A percentile compares a stretch with the other conserved stretches of the same genome.
Conservation (phyloP, 1,284 basidiomycete genomes). For the Heterobasidion parviporum region DNA sequence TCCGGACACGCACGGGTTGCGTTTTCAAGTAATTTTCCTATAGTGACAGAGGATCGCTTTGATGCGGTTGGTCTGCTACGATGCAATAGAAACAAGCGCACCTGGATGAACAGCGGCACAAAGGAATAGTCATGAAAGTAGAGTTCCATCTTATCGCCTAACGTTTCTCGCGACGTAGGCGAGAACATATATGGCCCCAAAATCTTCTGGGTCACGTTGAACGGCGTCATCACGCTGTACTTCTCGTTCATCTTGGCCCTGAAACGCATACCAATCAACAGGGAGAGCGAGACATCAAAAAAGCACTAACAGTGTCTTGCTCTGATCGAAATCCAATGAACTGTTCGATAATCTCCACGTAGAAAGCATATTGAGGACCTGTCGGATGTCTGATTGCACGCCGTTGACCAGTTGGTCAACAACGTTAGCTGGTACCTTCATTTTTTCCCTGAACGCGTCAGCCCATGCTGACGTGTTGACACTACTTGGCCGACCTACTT, state of each 20-base stretch:
- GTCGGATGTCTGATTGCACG: slow-evolving; percentile 91
- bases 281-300: background rate
- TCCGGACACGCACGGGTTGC: slow-evolving; percentile 55
- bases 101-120: slow-evolving; percentile 92
- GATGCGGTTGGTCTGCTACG: background rate
- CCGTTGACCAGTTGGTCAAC: slow-evolving; percentile 88
- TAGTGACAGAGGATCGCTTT: background rate
- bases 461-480: background rate
- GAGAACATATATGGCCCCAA: slow-evolving; percentile 89
- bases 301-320: slow-evolving; percentile 71
- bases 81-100: slow-evolving; percentile 18
- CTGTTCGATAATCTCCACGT: slow-evolving; percentile 83
- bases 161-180: slow-evolving; percentile 68
- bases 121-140: slow-evolving; percentile 97
- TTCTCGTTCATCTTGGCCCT: slow-evolving; percentile 91
- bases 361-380: slow-evolving; percentile 96
- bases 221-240: slow-evolving; percentile 85
- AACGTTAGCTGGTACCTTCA: slow-evolving; percentile 87
- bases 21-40: slow-evolving; percentile 91
- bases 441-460: slow-evolving; percentile 63
- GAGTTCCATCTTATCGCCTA: slow-evolving; percentile 90
- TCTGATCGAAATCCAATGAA: slow-evolving; percentile 85
- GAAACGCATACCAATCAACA: slow-evolving; percentile 6
- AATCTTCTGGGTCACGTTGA: slow-evolving; percentile 80
- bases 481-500: slow-evolving; percentile 44